These are phyloP conservation scores for Onygena corvina DNA, from an alignment of 2,329 filamentous ascomycete genomes.

Conservation along the genomic window DNA sequence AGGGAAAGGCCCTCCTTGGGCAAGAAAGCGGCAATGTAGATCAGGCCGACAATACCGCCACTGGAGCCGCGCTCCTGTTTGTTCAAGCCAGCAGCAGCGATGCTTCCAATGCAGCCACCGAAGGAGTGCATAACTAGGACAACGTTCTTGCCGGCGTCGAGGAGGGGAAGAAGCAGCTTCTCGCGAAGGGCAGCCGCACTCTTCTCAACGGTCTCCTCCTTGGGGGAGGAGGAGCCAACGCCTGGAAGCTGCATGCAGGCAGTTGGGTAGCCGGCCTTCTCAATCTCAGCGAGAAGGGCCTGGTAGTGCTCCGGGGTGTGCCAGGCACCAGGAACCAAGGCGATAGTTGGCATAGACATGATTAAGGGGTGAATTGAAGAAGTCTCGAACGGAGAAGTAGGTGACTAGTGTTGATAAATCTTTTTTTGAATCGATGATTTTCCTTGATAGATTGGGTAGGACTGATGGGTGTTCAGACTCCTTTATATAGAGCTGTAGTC, in stretches of 20 bases:
- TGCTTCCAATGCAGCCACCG: conserved; percentile 23
- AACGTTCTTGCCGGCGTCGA: conserved; percentile 26
- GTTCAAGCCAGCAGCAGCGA: conserved; percentile 21
- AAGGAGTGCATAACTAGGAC: conserved; percentile 30
- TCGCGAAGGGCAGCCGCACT: conserved; percentile 22
- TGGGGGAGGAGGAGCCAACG: conserved; percentile 10
- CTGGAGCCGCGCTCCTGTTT: conserved; percentile 8
- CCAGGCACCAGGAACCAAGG: conserved; percentile 29
- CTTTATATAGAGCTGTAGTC: not conserved
- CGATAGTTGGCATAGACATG: conserved; percentile 25
- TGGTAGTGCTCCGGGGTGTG: conserved; percentile 24
- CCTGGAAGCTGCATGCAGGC: conserved; percentile 13
- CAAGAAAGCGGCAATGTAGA: conserved; percentile 11
- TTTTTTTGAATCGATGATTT: too few species aligned
- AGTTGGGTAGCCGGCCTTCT: conserved; percentile 23
- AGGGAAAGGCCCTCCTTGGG: conserved; percentile 3
- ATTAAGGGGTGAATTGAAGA: not conserved
- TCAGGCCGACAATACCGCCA: conserved; percentile 10
- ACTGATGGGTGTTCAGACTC: not conserved
- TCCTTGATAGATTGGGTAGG: too few species aligned
- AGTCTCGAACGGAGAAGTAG: too few species aligned
- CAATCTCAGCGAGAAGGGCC: conserved; percentile 21
- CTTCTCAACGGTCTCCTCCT: conserved; percentile 16
- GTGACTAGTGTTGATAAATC: too few species aligned
- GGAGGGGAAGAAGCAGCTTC: conserved; percentile 20